These are phyloP conservation scores for Silene uniflora DNA, from an alignment of 148 eudicot genomes.

Conservation along the genomic window DNA sequence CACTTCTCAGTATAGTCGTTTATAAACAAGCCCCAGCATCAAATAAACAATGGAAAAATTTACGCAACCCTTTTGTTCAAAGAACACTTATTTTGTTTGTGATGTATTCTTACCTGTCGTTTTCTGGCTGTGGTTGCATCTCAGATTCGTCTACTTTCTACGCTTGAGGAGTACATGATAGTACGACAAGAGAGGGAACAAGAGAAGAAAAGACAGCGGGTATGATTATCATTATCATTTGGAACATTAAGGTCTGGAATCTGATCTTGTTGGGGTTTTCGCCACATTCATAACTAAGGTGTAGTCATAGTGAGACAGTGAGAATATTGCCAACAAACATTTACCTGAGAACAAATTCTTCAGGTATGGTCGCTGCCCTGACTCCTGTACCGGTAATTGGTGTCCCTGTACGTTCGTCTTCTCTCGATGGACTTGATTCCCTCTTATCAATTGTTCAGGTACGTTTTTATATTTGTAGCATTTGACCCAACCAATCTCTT, in stretches of 20 bases:
- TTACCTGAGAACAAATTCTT: constrained; percentile 12
- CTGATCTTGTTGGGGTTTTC: too few species aligned
- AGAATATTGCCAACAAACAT: background rate
- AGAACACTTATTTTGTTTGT: too few species aligned
- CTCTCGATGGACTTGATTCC: constrained; percentile 89
- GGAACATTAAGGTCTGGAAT: too few species aligned
- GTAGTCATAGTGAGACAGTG: background rate
- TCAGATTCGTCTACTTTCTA: constrained; percentile 74
- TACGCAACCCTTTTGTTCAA: too few species aligned
- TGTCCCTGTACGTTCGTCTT: constrained; percentile 81
- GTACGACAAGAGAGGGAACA: constrained; percentile 88
- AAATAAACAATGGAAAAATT: too few species aligned
- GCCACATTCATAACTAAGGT: too few species aligned
- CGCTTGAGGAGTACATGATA: constrained; percentile 89
- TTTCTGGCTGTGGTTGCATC: background rate
- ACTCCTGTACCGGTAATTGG: constrained; percentile 95
- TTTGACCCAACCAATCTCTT: too few species aligned
- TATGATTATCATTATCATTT: constrained; percentile 20
- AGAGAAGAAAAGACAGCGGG: constrained; percentile 68
- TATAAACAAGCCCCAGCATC: too few species aligned
- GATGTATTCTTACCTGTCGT: background rate
- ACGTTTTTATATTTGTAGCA: background rate
- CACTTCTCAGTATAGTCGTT: background rate
- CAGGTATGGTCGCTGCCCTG: constrained; percentile 97
- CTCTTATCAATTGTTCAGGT: constrained; percentile 97